Evolutionary conservation across 192 early-diverging fungal species (phyloP), one percentile per base, ranked within the genome.

Genomic region (Coemansia sp.): DNA sequence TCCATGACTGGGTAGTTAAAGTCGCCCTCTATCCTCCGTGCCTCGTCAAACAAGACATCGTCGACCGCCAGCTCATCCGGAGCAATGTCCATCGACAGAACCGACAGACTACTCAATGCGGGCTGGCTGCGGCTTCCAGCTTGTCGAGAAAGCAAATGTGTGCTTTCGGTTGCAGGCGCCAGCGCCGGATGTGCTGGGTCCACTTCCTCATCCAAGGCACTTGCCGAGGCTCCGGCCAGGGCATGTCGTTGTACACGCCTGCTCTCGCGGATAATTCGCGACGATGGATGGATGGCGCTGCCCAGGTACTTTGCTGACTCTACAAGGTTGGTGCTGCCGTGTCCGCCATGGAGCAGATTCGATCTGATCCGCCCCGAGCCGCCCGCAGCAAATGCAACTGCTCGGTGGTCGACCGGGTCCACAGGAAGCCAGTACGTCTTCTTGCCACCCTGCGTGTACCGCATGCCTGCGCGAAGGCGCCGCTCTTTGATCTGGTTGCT

Each of bases 351-450:
- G 17, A 68, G 25, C 25, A 60, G 38, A 22, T 14, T 51, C 17
- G 60, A 54, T 7, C 66, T 47, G 13, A 45, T 59, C 29, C 54
- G 32, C 5, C 67, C 67, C 16, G 51, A 47, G n/a, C 69, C 58
- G 3, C 62, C 57, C 10, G 56, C 53, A 12, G 62, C 62, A 56
- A 72, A 59, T 2, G 62, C 57, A 19, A 61, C 54, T 11, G 67
- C 67, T 14, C 64, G 54, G 43, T 67, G 60, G 33, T 65, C 67
- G 17, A 60, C 55, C 20, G 62, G 62, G 29, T 77, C 75, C 6
- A 68, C 66, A 3, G 76, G 76, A 7, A 78, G 58, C 76, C 76
- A 78, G 38, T 78, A 78, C n/a, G 66, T 78, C 43, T 56, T 59
- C 35, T 67, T 68, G 25, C 76, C 76, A 11, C 76, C 76, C 44